phyloP scores from a whole-genome alignment of 345 rosid species.

The Boechera stricta region DNA sequence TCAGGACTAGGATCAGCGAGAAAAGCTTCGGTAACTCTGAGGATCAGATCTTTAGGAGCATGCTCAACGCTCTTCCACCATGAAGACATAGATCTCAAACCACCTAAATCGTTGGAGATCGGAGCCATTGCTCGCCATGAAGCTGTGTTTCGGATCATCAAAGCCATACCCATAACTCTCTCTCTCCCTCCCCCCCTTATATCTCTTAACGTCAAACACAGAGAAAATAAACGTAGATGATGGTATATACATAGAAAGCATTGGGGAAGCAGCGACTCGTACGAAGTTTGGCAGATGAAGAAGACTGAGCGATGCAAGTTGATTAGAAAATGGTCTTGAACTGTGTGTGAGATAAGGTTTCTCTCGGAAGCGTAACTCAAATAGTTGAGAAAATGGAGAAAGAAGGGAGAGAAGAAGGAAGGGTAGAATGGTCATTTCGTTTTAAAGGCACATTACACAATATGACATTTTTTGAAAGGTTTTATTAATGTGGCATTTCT shows the following conservation, averaged over 20 bases:
- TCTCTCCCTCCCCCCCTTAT: no score
- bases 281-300: constrained; percentile 19
- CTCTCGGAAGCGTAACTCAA: no score
- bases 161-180: constrained; percentile 33
- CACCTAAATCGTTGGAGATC: constrained; percentile 43
- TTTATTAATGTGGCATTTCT: no score
- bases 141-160: constrained; percentile 47
- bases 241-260: constrained; percentile 5
- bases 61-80: constrained; percentile 93
- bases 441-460: no score
- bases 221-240: neutral
- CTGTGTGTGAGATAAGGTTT: constrained; percentile 30
- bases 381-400: no score
- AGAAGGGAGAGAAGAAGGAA: no score
- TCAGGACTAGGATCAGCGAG: constrained; percentile 82
- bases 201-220: neutral
- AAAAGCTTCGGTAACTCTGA: constrained; percentile 95
- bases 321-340: constrained; percentile 22
- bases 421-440: no score
- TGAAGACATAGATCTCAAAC: constrained; percentile 72
- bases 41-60: constrained; percentile 92
- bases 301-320: constrained; percentile 34
- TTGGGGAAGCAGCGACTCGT: constrained; percentile 40
- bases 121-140: constrained; percentile 41
- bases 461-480: no score